Base-by-base conservation (phyloP, 2,329 filamentous ascomycete species). In the Cordyceps tenuipes region DNA sequence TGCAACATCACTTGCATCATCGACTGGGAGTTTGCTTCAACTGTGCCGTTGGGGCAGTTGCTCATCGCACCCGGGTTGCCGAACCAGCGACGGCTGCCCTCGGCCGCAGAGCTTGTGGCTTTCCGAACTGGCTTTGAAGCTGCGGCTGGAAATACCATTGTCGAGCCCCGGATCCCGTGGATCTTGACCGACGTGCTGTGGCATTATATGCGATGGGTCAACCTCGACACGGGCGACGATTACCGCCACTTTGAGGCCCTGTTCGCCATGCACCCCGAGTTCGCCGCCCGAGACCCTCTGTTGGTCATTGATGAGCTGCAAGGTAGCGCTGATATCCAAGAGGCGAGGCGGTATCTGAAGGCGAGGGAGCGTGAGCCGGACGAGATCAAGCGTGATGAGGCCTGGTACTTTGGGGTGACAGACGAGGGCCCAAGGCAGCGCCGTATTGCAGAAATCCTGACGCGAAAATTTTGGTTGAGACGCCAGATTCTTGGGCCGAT, bases 1-100 rank as follows among this genome's bases (percentile, higher is more conserved):
- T 70, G 68, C 69, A 71, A 72, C 57, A 66, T 72, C 49, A 69
- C 66, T 50, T 65, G 65, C 63, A 60, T 72, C 2, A 68, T 73
- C 48, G 67, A 72, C 61, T 64, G 68, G 60, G 69, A 73, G 62
- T 72, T 67, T 66, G 63, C 69, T 51, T 71, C 52, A 21, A 55
- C 52, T 39, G 34, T 55, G 52, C 52, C 52, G 1, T 17, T 55
- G 17, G 41, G n/a, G 12, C 52, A 55, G 52, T 39, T 55, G 39
- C 52, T 55, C 23, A 46, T 31, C 2, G 23, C 52, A 5, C 52
- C 52, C 13, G 52, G 17, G 39, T 13, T 46, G n/a, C 23, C 52
- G n/a, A 46, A 44, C n/a, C 26, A 34, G 23, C 39, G n/a, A 31
- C 12, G 17, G 9, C 39, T 31, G 52, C 39, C 52, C 41, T 44